Conservation (phyloP, 768 basidiomycete species). For the Tylopilus sp. region DNA sequence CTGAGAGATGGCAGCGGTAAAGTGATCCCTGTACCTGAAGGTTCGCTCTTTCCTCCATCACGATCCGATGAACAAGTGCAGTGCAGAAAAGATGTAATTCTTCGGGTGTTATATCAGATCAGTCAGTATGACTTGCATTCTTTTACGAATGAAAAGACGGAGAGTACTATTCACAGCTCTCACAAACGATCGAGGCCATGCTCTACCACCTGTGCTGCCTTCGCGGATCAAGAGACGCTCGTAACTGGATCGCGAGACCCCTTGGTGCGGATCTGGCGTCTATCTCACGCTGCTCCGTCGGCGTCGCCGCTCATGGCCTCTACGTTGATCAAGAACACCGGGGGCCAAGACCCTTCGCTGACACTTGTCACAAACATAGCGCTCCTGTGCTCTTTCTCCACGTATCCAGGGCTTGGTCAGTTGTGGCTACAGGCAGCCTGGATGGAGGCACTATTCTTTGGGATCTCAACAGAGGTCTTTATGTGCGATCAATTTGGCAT, state of each 20-base stretch:
- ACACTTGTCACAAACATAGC: too few relatives aligned
- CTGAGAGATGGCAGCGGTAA: conserved; percentile 43
- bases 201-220: conserved; percentile 68
- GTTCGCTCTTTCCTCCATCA: conserved; percentile 53
- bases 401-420: conserved; percentile 81
- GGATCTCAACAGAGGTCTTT: too few relatives aligned
- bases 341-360: too few relatives aligned
- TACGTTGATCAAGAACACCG: conserved; percentile 8
- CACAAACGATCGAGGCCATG: conserved; percentile 77
- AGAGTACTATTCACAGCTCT: conserved; percentile 40
- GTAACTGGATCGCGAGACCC: conserved; percentile 80
- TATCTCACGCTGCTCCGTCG: conserved; percentile 42
- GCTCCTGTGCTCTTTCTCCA: too few relatives aligned
- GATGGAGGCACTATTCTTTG: conserved; percentile 87
- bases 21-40: conserved; percentile 61
- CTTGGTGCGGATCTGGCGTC: conserved; percentile 78
- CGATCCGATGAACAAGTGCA: conserved; percentile 66
- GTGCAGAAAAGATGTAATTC: conserved; percentile 58
- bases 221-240: conserved; percentile 69
- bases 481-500: too few relatives aligned
- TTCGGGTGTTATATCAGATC: conserved; percentile 67
- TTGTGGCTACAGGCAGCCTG: conserved; percentile 77
- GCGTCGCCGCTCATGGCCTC: conserved; percentile 22
- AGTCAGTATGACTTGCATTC: conserved; percentile 32
- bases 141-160: not conserved